Conservation (phyloP, 805 yeast species). For the Candida oleophila region DNA sequence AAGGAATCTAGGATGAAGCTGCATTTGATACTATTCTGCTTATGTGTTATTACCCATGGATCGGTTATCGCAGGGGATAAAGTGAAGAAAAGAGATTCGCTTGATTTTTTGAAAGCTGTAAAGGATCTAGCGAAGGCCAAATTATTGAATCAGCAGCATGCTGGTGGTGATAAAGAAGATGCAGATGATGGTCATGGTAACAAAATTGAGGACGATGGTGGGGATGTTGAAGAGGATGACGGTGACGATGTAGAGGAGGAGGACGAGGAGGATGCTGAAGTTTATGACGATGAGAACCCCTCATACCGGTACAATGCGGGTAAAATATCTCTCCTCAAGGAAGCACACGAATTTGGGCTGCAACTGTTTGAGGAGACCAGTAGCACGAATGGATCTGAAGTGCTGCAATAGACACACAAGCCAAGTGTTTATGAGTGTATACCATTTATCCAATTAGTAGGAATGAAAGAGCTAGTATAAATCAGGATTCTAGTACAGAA, state of each 20-base stretch:
- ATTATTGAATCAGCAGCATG: not conserved
- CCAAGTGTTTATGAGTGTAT: too few relatives aligned
- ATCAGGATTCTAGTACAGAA: not conserved
- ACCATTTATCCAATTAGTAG: too few relatives aligned
- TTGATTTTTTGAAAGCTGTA: not conserved
- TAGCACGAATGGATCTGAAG: not conserved
- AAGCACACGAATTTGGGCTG: not conserved
- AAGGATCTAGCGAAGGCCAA: not conserved
- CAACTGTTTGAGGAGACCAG: not conserved
- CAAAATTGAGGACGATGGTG: not conserved
- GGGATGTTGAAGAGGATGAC: slow-evolving; percentile 2
- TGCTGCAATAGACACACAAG: too few relatives aligned
- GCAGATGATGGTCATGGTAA: not conserved
- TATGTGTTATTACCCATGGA: not conserved
- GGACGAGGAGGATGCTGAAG: not conserved
- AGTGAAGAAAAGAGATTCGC: not conserved
- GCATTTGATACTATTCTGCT: not conserved
- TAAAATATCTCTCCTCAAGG: not conserved
- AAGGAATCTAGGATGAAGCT: too few relatives aligned
- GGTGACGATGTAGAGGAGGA: not conserved
- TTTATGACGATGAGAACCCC: not conserved
- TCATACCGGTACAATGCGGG: not conserved
- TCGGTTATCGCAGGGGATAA: not conserved
- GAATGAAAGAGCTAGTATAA: not conserved
- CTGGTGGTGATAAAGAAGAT: not conserved